Base-by-base conservation (phyloP, 2,329 filamentous ascomycete genomes). In the Alternaria postmessia region DNA sequence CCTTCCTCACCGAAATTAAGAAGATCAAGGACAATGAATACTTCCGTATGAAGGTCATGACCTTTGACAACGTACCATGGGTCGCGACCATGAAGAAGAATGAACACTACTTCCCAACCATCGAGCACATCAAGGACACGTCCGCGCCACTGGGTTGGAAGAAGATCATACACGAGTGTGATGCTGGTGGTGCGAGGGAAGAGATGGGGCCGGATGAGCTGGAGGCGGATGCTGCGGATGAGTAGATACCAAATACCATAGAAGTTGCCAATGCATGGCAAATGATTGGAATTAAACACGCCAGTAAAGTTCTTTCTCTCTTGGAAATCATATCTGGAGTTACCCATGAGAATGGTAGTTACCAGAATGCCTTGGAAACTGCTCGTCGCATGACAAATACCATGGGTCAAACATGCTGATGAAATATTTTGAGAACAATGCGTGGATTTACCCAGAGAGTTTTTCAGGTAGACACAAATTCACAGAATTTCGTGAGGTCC, bases 41-140 rank as follows among this genome's bases (percentile, higher is more conserved):
- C 81, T 99, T 99, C 88, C 89, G 95, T 18, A 85, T 99, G 54
- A 94, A 94, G 78, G 93, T 95, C n/a, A 93, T 98, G 78, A 98
- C 95, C 0, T 99, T 99, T 74, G 95, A 99, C 78, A 96, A 96
- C 73, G 93, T 99, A 9, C 94, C 94, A 4, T 99, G 95, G 93
- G 93, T 99, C n/a, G 92, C 96, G 39, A 99, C 95, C 8, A 97
- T 99, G 92, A 99, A 99, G 88, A 98, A 98, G 87, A 97, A 97
- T 71, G 94, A 99, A 76, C 95, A 99, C 80, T 99, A 99, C 78
- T 90, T 89, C 80, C 87, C 88, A 3, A 89, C 88, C 62, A 85
- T 88, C 30, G 87, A 89, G 76, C 89, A 88, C 62, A 73, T 86
- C 53, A 89, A 89, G 71, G 87, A 89, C 62, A 54, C 78, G 2